Base-by-base conservation (phyloP, 768 basidiomycete genomes). In the Lentinula lateritia region DNA sequence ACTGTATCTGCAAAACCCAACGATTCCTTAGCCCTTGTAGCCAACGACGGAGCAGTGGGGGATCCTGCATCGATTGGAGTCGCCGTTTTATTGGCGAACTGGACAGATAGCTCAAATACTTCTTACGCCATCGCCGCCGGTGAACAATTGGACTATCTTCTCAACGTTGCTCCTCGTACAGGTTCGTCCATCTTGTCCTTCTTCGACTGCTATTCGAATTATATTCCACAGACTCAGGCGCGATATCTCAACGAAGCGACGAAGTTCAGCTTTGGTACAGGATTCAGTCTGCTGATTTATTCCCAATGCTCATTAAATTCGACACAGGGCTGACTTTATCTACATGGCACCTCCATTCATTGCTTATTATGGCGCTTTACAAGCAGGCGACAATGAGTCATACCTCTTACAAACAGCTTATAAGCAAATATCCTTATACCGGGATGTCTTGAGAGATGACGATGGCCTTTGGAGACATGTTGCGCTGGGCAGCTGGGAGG, bases 51-150 rank as follows among this genome's bases (percentile, higher is more conserved):
- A 35, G 80, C 83, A 32, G 59, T 60, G 16, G 86, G 78, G 0
- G 94, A 96, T 68, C 93, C 93, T 0, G 84, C 92, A 0, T 87
- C 85, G 50, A 80, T 89, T n/a, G 92, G 90, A 2, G 79, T 89
- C 36, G 80, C 87, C 0, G 84, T 92, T 23, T 76, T 92, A 39
- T 70, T 84, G 13, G 82, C 83, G n/a, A 82, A 84, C 64, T 83
- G 81, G 80, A 83, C 83, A 0, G 36, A 55, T 61, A 32, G 45
- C n/a, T 15, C 50, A 28, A 55, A 62, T 36, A 55, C 8, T 7
- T 23, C 55, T 3, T 63, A 60, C 20, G 36, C 41, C 12, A 38
- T 35, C 1, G 83, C 82, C 18, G 83, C 82, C 18, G 59, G 36
- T 15, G 74, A 76, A 53, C 81, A 88, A 69, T 71, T 85, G 2